These are phyloP conservation scores for Aspergillus fischeri DNA, from an alignment of 2,329 filamentous ascomycete species.

Conservation along the genomic window DNA sequence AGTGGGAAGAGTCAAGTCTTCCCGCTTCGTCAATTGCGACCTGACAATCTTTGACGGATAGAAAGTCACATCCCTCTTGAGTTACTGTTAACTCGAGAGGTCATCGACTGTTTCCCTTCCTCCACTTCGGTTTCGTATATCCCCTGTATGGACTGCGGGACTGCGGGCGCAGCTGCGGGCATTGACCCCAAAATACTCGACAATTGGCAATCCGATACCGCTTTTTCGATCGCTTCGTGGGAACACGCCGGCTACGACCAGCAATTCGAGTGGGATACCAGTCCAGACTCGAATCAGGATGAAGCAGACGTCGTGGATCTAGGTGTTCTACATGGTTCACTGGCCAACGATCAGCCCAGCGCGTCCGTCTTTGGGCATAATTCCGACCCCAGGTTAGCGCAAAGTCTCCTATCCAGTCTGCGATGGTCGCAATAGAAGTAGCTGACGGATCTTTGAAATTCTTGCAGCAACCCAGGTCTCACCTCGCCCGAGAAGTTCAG, in stretches of 20 bases:
- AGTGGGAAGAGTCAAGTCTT: background rate
- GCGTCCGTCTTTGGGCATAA: slow-evolving; percentile 18
- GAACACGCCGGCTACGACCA: slow-evolving; percentile 34
- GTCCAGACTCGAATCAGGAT: slow-evolving; percentile 36
- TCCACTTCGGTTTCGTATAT: slow-evolving; percentile 1
- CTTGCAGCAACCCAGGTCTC: slow-evolving; percentile 29
- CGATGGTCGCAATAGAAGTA: background rate
- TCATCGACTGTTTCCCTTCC: slow-evolving; percentile 5
- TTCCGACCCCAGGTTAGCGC: background rate
- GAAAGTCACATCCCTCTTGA: background rate
- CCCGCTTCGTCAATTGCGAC: background rate
- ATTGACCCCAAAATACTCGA: slow-evolving; percentile 41
- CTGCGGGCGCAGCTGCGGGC: slow-evolving; percentile 34
- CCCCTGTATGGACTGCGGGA: slow-evolving; percentile 38
- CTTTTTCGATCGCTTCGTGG: slow-evolving; percentile 34
- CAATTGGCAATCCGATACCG: slow-evolving; percentile 36
- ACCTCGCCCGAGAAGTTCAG: slow-evolving; percentile 30
- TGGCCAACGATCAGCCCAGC: slow-evolving; percentile 18
- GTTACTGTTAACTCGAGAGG: slow-evolving; percentile 14
- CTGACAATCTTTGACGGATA: background rate
- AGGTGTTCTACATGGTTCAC: slow-evolving; percentile 26
- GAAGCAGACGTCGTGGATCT: slow-evolving; percentile 34
- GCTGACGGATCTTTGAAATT: slow-evolving; percentile 6
- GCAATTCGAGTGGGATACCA: slow-evolving; percentile 36
- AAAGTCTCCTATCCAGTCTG: background rate